Evolutionary conservation across 2,329 filamentous ascomycete species (phyloP), one percentile per base, ranked within the genome.

Genomic region (Aspergillus calidoustus): DNA sequence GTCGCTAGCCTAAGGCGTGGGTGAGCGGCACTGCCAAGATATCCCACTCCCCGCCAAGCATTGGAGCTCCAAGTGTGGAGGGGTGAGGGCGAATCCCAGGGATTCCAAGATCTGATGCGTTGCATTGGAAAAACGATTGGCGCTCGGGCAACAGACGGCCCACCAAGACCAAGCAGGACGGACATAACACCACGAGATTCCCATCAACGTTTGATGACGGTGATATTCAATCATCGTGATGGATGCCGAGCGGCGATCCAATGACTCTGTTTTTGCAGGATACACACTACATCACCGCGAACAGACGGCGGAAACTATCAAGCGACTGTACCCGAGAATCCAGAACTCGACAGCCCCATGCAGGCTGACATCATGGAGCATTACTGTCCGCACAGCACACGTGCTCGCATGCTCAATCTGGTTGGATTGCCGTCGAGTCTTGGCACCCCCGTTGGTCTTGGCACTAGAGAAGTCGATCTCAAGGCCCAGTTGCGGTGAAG

Each of bases 21-120:
- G 38, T 7, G 9, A 22, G 17, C 13, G 6, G 11, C 7, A n/a
- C 22, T 34, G 55, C 54, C 54, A 57, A 57, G 55, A 30, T 8
- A 51, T 51, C 46, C 47, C 55, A 57, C 55, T 48, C 17, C 9
- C 7, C 30, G 47, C 55, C 55, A 57, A 57, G 55, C 25, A n/a
- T 11, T 34, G 49, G 49, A 22, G 17, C 17, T 25, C n/a, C 28
- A 38, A 28, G 47, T 4, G 34, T 49, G 47, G 47, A 28, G 47
- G 47, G n/a, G n/a, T 11, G 47, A 23, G 19, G 25, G 15, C 47
- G 47, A 49, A 49, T 49, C 47, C 49, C 13, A 34, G n/a, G 47
- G 25, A 49, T 30, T 22, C 49, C 13, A 34, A 19, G 17, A 11
- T 25, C 17, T 13, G 30, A 34, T n/a, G 15, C 15, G 28, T 52